Conservation (phyloP, 257 asterid genomes). For the Penstemon eatonii region DNA sequence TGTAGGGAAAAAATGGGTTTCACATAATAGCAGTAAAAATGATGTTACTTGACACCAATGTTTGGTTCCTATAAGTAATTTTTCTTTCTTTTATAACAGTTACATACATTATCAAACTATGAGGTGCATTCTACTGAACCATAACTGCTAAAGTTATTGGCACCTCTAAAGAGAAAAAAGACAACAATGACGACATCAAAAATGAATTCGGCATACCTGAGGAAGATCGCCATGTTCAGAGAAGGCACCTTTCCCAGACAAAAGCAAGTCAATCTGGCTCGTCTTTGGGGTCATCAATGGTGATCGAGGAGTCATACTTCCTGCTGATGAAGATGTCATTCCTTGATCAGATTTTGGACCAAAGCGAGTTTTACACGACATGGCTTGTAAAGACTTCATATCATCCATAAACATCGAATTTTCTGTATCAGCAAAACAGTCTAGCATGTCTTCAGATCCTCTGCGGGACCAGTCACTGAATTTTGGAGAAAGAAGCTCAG, state of each 20-base stretch:
- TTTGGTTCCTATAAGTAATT: background rate
- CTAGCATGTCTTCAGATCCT: conserved; percentile 98
- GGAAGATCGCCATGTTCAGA: conserved; percentile 93
- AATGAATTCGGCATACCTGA: conserved; percentile 58
- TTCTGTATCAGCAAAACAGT: conserved; percentile 82
- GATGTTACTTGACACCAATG: background rate
- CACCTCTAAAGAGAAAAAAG: conserved; percentile 11
- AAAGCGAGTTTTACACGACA: conserved; percentile 90
- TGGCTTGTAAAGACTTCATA: conserved; percentile 71
- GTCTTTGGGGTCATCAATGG: conserved; percentile 85
- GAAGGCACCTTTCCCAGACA: conserved; percentile 85
- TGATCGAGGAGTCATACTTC: conserved; percentile 97
- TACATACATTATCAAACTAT: conserved; percentile 11
- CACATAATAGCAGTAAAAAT: background rate
- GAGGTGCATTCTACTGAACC: conserved; percentile 2
- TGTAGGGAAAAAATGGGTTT: background rate
- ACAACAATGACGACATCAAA: conserved; percentile 7
- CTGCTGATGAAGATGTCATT: conserved; percentile 98
- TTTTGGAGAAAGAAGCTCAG: conserved; percentile 90
- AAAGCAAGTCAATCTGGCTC: conserved; percentile 81
- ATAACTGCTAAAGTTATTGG: background rate
- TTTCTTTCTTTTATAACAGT: no score
- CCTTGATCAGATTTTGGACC: conserved; percentile 98
- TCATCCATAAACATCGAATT: conserved; percentile 75
- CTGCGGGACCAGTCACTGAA: conserved; percentile 95